Base-by-base conservation (phyloP, 225 moss, liverwort and hornwort genomes). In the Polytrichum formosum region DNA sequence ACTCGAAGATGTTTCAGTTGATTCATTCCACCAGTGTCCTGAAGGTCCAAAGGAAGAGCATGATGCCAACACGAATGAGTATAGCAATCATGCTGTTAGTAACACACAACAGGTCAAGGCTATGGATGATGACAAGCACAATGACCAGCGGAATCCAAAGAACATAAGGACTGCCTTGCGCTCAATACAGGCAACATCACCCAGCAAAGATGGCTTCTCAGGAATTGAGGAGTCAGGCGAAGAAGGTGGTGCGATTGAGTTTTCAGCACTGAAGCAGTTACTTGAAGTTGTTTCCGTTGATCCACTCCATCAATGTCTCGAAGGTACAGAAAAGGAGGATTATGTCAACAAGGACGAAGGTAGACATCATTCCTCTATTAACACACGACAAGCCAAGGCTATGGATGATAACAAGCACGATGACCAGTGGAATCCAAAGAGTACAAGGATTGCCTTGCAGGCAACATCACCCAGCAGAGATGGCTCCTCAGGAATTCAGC, bases 161-260 rank as follows among this genome's bases (percentile, higher is more conserved):
- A 73, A 67, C 56, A 78, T 76, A 20, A 73, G 60, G 7, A 80
- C 74, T 7, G 68, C 55, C 46, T 13, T 16, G 3, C 2, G 46
- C 71, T 79, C 74, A n/a, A 82, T 82, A 56, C 79, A 77, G 0
- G 75, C 75, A 67, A 61, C 66, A 31, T 80, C 85, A 67, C 72
- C 82, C 37, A 46, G 62, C n/a, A 75, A 73, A 59, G 85, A 86
- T 35, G 82, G 75, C 70, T 73, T 64, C 73, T 76, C 69, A 17
- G 77, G 37, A 37, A 10, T 37, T 37, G 0, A 37, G 37, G 10
- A 37, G 37, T 37, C 37, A 10, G 37, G 33, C 8, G 33, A 33
- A 29, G 6, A 29, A 33, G 33, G 3, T 37, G 10, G 37, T 13
- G 37, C 10, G 37, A 37, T 37, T 2, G 37, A 37, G 2, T 37